Base-by-base conservation (phyloP, 2,329 filamentous ascomycete species). In the Fusarium solani-melongenae region DNA sequence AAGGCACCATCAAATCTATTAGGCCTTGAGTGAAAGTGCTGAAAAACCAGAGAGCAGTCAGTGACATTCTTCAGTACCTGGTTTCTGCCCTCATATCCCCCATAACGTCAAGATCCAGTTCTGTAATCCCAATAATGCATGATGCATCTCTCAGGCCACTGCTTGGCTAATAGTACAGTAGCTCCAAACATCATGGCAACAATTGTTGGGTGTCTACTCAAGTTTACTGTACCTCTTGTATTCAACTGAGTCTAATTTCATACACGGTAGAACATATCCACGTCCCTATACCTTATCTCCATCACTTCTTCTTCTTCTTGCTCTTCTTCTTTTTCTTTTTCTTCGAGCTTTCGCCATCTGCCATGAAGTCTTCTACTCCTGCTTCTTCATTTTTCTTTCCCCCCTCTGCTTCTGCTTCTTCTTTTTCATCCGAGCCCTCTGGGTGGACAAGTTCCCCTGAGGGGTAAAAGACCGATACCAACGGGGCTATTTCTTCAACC, bases 311-410 rank as follows among this genome's bases (percentile, higher is more conserved):
- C 20, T 61, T 59, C 55, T 67, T 72, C 65, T 74, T 73, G 38
- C 59, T 67, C 58, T 62, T 70, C 41, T 65, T 72, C 44, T 69
- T 75, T 62, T 71, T 71, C 49, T 70, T 73, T 41, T 62, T 62
- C 62, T 72, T 69, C 8, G 33, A 24, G 27, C 65, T 69, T 8
- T 55, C 62, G 3, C 15, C n/a, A 15, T n/a, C 38, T 22, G 9
- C 41, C 29, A 27, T 46, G 12, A 24, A 15, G 6, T 4, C 58
- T 5, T 20, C 33, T 15, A 33, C 38, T 22, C 20, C n/a, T 14
- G 22, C n/a, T 20, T 27, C 33, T 9, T 66, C 9, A 29, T 29
- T 29, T 12, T 51, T 53, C 31, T 44, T 46, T 7, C 9, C 31
- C 14, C 24, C 34, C 6, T 29, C n/a, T 10, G 34, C 22, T 24